These are phyloP conservation scores for Sicyos edulis DNA, from an alignment of 306 rosid genomes.

Conservation along the genomic window DNA sequence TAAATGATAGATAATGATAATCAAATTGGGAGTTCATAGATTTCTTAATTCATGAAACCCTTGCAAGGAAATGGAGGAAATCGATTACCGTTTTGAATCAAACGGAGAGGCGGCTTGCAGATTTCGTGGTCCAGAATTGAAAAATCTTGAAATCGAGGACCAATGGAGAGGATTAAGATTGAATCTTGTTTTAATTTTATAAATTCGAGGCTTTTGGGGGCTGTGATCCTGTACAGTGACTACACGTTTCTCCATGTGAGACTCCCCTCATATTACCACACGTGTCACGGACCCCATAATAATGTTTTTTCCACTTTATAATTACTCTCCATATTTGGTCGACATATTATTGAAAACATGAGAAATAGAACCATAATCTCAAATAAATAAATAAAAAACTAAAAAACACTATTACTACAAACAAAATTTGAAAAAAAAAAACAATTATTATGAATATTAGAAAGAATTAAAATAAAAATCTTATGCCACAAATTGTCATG, in stretches of 20 bases:
- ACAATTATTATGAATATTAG: too few species aligned
- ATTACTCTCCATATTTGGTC: too few species aligned
- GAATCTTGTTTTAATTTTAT: neutral
- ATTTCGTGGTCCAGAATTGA: neutral
- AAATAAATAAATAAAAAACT: too few species aligned
- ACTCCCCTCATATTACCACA: neutral
- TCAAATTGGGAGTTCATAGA: neutral
- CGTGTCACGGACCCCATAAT: too few species aligned
- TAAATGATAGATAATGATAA: neutral
- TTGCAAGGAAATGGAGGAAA: neutral
- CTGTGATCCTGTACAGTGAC: neutral
- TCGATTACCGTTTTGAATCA: conserved; percentile 8
- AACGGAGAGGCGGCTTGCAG: neutral
- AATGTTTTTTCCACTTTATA: too few species aligned
- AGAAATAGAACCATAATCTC: too few species aligned
- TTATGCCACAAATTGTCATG: too few species aligned
- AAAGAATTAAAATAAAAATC: too few species aligned
- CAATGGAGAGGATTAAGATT: conserved; percentile 8
- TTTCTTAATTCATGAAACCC: neutral
- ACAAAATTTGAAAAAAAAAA: too few species aligned
- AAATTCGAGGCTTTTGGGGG: neutral
- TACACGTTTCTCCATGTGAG: neutral
- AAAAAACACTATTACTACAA: too few species aligned
- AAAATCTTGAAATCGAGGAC: neutral
- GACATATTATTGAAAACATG: too few species aligned